phyloP scores from a whole-genome alignment of 306 rosid genomes.

The Dalbergia cultrata region DNA sequence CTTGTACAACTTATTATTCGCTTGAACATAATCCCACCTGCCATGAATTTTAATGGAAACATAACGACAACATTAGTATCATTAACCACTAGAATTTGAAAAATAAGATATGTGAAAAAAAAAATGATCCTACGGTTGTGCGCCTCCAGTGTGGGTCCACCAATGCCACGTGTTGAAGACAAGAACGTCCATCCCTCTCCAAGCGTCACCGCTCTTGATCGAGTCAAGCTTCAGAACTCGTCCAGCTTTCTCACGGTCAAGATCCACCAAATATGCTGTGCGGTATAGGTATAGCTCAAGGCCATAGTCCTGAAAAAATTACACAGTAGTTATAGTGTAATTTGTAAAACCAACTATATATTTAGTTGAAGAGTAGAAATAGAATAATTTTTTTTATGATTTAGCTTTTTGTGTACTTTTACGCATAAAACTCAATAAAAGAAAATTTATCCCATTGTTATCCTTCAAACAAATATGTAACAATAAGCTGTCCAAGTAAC shows the following conservation, averaged over 20 bases:
- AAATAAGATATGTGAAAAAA: background rate
- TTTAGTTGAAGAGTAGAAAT: no score
- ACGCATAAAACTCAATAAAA: no score
- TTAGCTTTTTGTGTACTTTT: no score
- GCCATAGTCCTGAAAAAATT: conserved; percentile 67
- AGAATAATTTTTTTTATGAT: no score
- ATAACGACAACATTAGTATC: background rate
- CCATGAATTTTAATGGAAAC: background rate
- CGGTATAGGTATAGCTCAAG: conserved; percentile 67
- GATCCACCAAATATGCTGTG: conserved; percentile 80
- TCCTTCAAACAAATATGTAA: no score
- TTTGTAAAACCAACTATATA: background rate
- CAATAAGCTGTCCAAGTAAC: no score
- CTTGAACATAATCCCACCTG: conserved; percentile 87
- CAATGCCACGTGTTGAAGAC: conserved; percentile 97
- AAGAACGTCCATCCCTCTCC: conserved; percentile 89
- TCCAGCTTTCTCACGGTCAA: conserved; percentile 67
- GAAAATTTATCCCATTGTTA: no score
- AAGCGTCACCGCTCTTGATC: conserved; percentile 72
- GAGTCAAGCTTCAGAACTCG: conserved; percentile 80
- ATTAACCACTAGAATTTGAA: conserved; percentile 1
- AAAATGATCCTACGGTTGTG: conserved; percentile 79
- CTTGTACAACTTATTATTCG: conserved; percentile 65
- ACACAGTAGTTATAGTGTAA: background rate
- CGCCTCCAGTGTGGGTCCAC: conserved; percentile 92